phyloP scores from a whole-genome alignment of 2,329 filamentous ascomycete genomes.

The Grosmannia penicillata region DNA sequence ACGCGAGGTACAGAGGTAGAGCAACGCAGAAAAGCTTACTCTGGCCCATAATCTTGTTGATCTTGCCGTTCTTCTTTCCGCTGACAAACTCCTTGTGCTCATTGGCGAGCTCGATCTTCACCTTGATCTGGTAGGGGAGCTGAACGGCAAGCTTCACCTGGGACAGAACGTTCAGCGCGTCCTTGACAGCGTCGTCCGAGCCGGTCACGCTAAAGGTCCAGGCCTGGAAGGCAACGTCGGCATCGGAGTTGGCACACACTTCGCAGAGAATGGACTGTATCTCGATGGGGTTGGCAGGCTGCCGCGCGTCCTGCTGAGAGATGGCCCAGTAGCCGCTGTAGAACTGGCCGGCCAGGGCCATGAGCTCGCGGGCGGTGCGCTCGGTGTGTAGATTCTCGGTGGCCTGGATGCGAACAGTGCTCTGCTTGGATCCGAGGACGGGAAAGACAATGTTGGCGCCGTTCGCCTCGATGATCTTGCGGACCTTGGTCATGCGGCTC shows the following conservation, averaged over 20 bases:
- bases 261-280: constrained; percentile 85
- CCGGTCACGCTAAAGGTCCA: constrained; percentile 87
- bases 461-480: constrained; percentile 94
- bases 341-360: constrained; percentile 91
- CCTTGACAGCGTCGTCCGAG: constrained; percentile 91
- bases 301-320: constrained; percentile 55
- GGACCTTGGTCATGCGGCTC: constrained; percentile 84
- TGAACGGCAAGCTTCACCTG: constrained; percentile 81
- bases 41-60: constrained; percentile 99
- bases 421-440: constrained; percentile 70
- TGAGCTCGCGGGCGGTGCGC: constrained; percentile 86
- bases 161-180: constrained; percentile 85
- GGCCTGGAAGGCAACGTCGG: constrained; percentile 89
- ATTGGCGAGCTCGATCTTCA: constrained; percentile 97
- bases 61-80: constrained; percentile 99
- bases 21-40: constrained; percentile 44
- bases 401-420: constrained; percentile 78
- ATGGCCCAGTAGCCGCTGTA: constrained; percentile 97
- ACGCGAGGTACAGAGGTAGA: not conserved
- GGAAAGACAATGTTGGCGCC: constrained; percentile 92
- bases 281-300: constrained; percentile 51
- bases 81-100: constrained; percentile 99
- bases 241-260: constrained; percentile 91
- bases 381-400: constrained; percentile 89
- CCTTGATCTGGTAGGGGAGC: constrained; percentile 80